phyloP scores from a whole-genome alignment of 495 filamentous ascomycete genomes.

The Tuber aestivum region DNA sequence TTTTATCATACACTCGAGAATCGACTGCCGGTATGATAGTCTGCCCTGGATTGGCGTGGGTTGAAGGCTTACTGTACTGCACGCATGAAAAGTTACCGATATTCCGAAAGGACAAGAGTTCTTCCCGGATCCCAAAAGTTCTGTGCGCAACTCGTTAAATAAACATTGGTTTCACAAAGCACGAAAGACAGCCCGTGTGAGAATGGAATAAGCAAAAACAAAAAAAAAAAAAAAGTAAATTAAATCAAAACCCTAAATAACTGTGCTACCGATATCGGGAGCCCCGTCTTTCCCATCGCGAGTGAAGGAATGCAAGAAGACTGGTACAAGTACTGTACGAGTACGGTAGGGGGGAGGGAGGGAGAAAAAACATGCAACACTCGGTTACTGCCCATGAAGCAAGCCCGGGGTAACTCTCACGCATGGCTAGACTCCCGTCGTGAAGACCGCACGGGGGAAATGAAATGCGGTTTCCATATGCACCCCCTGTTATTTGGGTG shows the following conservation, averaged over 20 bases:
- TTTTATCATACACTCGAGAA: conserved; percentile 12
- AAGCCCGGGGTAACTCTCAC: conserved; percentile 31
- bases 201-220: background rate
- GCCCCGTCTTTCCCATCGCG: background rate
- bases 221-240: background rate
- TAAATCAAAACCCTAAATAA: background rate
- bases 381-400: background rate
- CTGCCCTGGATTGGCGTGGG: background rate
- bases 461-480: conserved; percentile 31
- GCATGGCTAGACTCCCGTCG: conserved; percentile 24
- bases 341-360: background rate
- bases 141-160: background rate
- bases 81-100: background rate
- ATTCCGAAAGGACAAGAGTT: background rate
- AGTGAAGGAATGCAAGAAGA: conserved; percentile 2
- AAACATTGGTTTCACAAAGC: background rate
- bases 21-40: background rate
- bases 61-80: background rate
- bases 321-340: too few species aligned
- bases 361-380: background rate
- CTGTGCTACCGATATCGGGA: background rate
- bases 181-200: background rate
- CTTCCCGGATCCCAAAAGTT: background rate
- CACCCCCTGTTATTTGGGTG: conserved; percentile 27
- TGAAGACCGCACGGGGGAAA: conserved; percentile 29